Evolutionary conservation across 2,329 filamentous ascomycete species (phyloP), one percentile per base, ranked within the genome.

Genomic region (Pestalotiopsis sp.): DNA sequence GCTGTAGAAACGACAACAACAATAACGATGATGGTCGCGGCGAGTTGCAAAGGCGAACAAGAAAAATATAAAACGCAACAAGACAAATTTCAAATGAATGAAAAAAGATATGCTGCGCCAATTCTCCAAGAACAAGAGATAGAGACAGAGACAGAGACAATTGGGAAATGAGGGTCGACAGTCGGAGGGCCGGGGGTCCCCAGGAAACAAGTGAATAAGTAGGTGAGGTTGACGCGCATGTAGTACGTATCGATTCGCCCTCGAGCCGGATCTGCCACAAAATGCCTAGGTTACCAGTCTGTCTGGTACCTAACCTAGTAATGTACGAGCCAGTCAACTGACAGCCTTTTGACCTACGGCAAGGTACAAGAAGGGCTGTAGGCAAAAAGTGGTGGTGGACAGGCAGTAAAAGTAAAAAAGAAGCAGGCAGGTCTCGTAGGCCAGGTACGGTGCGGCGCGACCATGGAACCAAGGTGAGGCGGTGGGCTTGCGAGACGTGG

Each of bases 161-260:
- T 36, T 49, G 61, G 38, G 61, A 64, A 64, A 64, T 64, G 61
- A 64, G 39, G 61, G 61, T 64, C 61, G 61, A 52, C 61, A 38
- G 12, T 64, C 20, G 13, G 12, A 52, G 20, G 38, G 25, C n/a
- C 39, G 38, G 41, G 61, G 61, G 61, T 64, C 61, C 61, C 61
- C 41, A 52, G 61, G 59, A 64, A 52, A 49, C 36, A 31, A 64
- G 61, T 64, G 23, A 62, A 62, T 36, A 39, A 62, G 59, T 31
- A 25, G 36, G 59, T 41, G 59, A 62, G 59, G 31, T 36, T 36
- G 31, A 36, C 31, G 31, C 31, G 31, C 31, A 36, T 36, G 31
- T 36, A 36, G 31, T 36, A 36, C 31, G 31, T 36, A 36, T 36
- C 31, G 31, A 36, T 36, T 36, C 31, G 31, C 31, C 31, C 31